Evolutionary conservation across 2,329 filamentous ascomycete genomes (phyloP), one percentile per base, ranked within the genome.

Genomic region (Sarocladium brachiariae): DNA sequence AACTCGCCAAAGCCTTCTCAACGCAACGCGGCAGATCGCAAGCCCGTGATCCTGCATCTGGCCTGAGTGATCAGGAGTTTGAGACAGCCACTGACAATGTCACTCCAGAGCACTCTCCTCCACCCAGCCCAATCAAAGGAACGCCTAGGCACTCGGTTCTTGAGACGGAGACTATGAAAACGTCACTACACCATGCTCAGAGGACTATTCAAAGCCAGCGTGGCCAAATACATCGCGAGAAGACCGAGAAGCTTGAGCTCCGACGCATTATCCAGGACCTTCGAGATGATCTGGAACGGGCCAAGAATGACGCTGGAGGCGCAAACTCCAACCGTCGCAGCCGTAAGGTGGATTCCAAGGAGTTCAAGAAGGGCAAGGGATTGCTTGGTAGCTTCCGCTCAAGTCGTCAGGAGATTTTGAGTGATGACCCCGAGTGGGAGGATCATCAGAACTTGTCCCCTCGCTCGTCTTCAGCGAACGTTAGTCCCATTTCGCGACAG

Each of bases 221-320:
- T 68, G 90, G 87, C 65, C 95, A 91, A 61, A 87, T 97, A 43
- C 92, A 99, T 66, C 87, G 93, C 30, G 93, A 99, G 68, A 99
- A 97, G 82, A 96, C 92, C 0, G 93, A 99, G 68, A 99, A 96
- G 74, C 80, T 97, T 24, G 93, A 99, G 68, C 80, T 97, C 50
- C 91, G 89, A 69, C 87, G 92, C 53, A 89, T 99, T 79, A 80
- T 97, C 25, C 92, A 97, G 70, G 93, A 99, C 61, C 86, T 92
- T 21, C 84, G 91, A 31, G 93, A 99, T 63, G 93, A 99, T 61
- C 72, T 99, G 24, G 93, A 87, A 61, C 77, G 89, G 66, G 69
- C 81, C 43, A 80, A 83, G 53, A 80, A 73, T 51, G 78, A 81
- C 27, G 70, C 69, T 43, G 63, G 55, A 19, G 65, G 67, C 47